Percentiles rank a stretch among this genome's conserved stretches.
Evolutionary conservation across 2,329 filamentous ascomycete genomes (phyloP).

Genomic region (Pyrenochaeta sp.): DNA sequence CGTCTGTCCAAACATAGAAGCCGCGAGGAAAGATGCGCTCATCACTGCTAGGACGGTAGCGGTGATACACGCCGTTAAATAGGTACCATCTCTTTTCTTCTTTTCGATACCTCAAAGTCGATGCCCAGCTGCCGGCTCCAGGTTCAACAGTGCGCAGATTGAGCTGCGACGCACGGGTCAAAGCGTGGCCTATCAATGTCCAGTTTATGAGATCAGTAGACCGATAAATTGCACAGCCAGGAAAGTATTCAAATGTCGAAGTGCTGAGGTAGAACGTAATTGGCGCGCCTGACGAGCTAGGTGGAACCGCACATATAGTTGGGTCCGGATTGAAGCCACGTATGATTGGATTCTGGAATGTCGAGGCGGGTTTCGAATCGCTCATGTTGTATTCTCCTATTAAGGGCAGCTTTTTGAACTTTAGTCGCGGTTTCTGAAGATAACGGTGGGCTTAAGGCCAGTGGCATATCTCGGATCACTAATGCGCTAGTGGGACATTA

Average conservation of each 20-base stretch:
- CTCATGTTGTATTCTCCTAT: too few species aligned
- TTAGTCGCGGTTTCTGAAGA: too few species aligned
- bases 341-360: constrained; percentile 54
- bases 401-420: too few species aligned
- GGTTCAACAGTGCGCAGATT: constrained; percentile 38
- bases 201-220: constrained; percentile 61
- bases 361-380: neutral
- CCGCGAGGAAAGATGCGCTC: constrained; percentile 55
- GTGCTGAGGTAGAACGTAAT: constrained; percentile 30
- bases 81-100: constrained; percentile 22
- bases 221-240: constrained; percentile 61
- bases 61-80: constrained; percentile 34
- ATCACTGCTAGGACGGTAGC: constrained; percentile 36
- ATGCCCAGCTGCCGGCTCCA: constrained; percentile 31
- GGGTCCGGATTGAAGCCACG: constrained; percentile 62
- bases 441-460: too few species aligned
- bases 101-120: constrained; percentile 28
- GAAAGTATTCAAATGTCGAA: constrained; percentile 63
- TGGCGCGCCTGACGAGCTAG: constrained; percentile 54
- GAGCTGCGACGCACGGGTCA: constrained; percentile 49
- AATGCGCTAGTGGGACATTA: too few species aligned
- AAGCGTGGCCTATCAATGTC: constrained; percentile 54
- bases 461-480: too few species aligned
- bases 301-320: constrained; percentile 51
- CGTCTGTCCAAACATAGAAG: constrained; percentile 54